Evolutionary conservation across 768 basidiomycete species (phyloP), one percentile per base, ranked within the genome.

Genomic region (Lactarius hatsudake): DNA sequence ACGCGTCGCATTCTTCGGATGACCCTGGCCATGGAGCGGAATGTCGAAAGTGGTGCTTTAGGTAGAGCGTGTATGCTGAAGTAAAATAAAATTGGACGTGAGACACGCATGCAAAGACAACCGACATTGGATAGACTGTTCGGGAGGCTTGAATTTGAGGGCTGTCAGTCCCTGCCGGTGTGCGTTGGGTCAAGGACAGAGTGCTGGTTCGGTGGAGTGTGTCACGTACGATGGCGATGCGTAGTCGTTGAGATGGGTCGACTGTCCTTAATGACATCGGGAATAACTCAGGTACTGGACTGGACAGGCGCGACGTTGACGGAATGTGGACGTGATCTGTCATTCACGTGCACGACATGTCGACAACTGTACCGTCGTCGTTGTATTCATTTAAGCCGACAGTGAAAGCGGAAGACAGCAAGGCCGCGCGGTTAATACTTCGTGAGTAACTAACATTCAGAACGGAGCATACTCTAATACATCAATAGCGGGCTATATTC

Each of bases 401-500:
- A 48, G n/a, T 23, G 45, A 45, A 45, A 2, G 45, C n/a, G 20
- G n/a, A 3, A 45, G 8, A 45, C 34, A 34, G 20, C 0, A 5
- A 12, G 26, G 9, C 23, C n/a, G 12, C 45, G 48, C n/a, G 45
- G 34, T 34, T 34, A n/a, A n/a, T n/a, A 34, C 34, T 34, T 34
- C 34, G 34, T 34, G 8, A 34, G 34, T 53, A n/a, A 53, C 13
- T 26, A 15, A 28, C 51, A 53, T 53, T 53, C 51, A 53, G 5
- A 53, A 28, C 51, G 32, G 20, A 28, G 18, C 15, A 32, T 17
- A n/a, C 17, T 57, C 58, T 43, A 45, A 32, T 59, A 67, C 66
- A 60, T 60, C 58, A 59, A 63, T 63, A 67, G 32, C 58, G 36
- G 34, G 51, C 40, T 67, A 43, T 63, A 67, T 43, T 63, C 62